These are phyloP conservation scores for Hondaea fermentalgiana DNA, from an alignment of 108 stramenopile genomes.

Conservation along the genomic window DNA sequence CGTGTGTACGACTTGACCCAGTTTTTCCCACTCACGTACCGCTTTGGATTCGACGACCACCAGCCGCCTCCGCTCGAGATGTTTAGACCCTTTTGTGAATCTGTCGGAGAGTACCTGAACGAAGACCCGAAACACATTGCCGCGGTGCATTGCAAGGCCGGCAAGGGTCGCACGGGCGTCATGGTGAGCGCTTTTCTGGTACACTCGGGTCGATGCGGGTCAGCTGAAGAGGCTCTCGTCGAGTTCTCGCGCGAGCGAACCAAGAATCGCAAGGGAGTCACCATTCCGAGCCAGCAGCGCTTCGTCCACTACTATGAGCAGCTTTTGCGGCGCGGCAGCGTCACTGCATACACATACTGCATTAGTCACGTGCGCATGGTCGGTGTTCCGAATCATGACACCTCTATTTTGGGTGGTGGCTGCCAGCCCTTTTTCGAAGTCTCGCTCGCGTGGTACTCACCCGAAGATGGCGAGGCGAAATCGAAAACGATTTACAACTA, in stretches of 20 bases:
- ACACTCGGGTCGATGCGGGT: neutral
- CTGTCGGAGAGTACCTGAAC: slow-evolving; percentile 39
- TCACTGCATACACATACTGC: neutral
- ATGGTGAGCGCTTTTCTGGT: slow-evolving; percentile 44
- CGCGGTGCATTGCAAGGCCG: slow-evolving; percentile 59
- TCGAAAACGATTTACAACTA: slow-evolving; percentile 10
- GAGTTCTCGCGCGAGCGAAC: slow-evolving; percentile 29
- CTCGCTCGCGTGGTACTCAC: neutral
- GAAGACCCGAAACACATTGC: slow-evolving; percentile 40
- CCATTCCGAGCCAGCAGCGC: slow-evolving; percentile 38
- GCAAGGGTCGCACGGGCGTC: slow-evolving; percentile 55
- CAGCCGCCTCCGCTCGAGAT: slow-evolving; percentile 47
- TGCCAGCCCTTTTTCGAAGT: slow-evolving; percentile 13
- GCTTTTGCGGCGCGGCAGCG: neutral
- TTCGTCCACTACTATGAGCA: slow-evolving; percentile 37
- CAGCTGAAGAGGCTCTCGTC: slow-evolving; percentile 27
- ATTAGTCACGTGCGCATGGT: slow-evolving; percentile 26
- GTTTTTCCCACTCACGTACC: slow-evolving; percentile 16
- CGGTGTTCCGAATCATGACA: slow-evolving; percentile 23
- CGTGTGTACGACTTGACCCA: slow-evolving; percentile 35
- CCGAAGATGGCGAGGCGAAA: neutral
- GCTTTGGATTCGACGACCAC: slow-evolving; percentile 57
- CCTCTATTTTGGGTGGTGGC: neutral
- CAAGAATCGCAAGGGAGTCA: slow-evolving; percentile 35
- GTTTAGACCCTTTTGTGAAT: slow-evolving; percentile 40